Evolutionary conservation across 2,329 filamentous ascomycete genomes (phyloP).

Genomic region (Parascedosporium putredinis): DNA sequence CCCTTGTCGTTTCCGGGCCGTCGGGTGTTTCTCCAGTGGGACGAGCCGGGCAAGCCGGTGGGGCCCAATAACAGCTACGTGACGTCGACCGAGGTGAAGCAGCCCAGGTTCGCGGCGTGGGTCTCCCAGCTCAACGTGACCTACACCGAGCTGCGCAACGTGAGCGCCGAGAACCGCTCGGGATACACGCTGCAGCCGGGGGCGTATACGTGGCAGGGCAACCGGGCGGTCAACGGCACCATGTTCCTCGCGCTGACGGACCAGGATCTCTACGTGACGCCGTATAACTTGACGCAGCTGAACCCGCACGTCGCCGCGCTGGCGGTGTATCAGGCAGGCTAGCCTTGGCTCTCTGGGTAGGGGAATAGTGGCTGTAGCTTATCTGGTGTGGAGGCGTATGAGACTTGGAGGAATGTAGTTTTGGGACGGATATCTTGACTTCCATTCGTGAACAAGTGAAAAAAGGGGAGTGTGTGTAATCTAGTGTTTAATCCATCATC

Average conservation of each 20-base stretch:
- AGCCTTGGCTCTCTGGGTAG: too few species aligned
- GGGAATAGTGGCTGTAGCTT: too few species aligned
- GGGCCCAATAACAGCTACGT: slow-evolving; percentile 79
- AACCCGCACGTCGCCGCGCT: slow-evolving; percentile 70
- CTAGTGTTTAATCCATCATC: too few species aligned
- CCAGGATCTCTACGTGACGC: slow-evolving; percentile 54
- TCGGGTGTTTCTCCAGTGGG: slow-evolving; percentile 62
- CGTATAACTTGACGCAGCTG: slow-evolving; percentile 64
- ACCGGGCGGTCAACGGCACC: slow-evolving; percentile 64
- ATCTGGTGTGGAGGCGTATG: too few species aligned
- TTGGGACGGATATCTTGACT: too few species aligned
- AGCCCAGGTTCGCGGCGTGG: slow-evolving; percentile 63
- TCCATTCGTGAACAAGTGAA: too few species aligned
- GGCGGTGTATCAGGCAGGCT: slow-evolving; percentile 70
- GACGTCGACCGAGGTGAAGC: slow-evolving; percentile 48
- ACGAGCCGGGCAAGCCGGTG: slow-evolving; percentile 53
- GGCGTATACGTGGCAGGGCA: slow-evolving; percentile 53
- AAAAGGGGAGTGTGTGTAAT: too few species aligned
- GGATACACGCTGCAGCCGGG: slow-evolving; percentile 67
- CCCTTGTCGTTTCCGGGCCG: slow-evolving; percentile 68
- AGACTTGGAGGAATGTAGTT: too few species aligned
- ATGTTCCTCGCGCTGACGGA: slow-evolving; percentile 74
- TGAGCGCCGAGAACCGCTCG: slow-evolving; percentile 33
- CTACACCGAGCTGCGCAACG: slow-evolving; percentile 48
- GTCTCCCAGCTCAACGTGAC: slow-evolving; percentile 69